Evolutionary conservation across 176 grass and related monocot species (phyloP).

Genomic region (Avena atlantica): DNA sequence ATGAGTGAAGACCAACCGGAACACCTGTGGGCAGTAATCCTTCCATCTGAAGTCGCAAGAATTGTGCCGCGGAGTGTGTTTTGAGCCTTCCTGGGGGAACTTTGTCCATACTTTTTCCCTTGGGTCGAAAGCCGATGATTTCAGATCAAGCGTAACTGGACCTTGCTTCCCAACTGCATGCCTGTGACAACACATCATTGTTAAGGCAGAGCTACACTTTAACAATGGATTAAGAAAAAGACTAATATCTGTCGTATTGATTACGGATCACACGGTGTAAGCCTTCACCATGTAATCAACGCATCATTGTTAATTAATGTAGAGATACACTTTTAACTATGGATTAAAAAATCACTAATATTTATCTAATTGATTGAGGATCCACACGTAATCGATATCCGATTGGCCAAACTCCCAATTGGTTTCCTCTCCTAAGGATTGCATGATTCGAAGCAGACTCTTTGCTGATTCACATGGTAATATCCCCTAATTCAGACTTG

Average conservation of each 20-base stretch:
- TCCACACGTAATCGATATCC: neutral
- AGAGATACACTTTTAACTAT: too few species aligned
- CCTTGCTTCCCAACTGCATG: constrained; percentile 95
- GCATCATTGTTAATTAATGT: too few species aligned
- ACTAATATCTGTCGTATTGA: neutral
- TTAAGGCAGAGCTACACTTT: constrained; percentile 2
- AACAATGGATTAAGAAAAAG: too few species aligned
- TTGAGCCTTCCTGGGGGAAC: constrained; percentile 96
- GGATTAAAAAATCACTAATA: too few species aligned
- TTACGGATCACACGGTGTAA: neutral
- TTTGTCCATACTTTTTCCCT: constrained; percentile 97
- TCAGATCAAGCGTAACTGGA: constrained; percentile 70
- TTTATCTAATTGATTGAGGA: neutral
- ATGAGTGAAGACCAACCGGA: constrained; percentile 72
- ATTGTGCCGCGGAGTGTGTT: constrained; percentile 87
- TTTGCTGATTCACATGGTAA: constrained; percentile 7
- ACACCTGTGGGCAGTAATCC: constrained; percentile 95
- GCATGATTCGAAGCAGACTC: neutral
- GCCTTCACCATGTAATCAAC: neutral
- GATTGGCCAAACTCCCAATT: constrained; percentile 30
- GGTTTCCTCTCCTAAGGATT: neutral
- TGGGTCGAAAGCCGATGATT: constrained; percentile 90
- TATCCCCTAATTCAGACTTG: neutral
- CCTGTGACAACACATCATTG: constrained; percentile 55
- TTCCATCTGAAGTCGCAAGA: constrained; percentile 99